Evolutionary conservation across 2,329 filamentous ascomycete genomes (phyloP).

Genomic region (Gremmenia infestans): DNA sequence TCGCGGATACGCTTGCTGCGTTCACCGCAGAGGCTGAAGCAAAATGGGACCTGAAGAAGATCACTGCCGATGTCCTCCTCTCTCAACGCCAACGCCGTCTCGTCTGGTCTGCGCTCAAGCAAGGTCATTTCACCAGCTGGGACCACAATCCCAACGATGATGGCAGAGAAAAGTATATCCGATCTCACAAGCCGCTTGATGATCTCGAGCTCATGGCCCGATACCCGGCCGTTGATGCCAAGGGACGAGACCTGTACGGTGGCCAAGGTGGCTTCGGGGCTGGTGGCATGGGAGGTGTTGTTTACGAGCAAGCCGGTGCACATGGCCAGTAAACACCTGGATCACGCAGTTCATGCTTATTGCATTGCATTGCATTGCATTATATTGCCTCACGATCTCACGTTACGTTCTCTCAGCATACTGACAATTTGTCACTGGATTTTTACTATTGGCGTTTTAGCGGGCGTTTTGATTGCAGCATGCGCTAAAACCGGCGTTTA

Average conservation of each 20-base stretch:
- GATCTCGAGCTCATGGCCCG: slow-evolving; percentile 73
- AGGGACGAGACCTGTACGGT: slow-evolving; percentile 19
- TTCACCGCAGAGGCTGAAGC: slow-evolving; percentile 69
- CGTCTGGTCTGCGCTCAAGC: slow-evolving; percentile 73
- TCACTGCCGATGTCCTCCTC: slow-evolving; percentile 67
- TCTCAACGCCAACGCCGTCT: slow-evolving; percentile 76
- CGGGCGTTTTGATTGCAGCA: neutral
- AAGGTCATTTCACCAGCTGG: slow-evolving; percentile 76
- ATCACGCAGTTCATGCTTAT: too few species aligned
- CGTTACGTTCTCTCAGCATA: neutral
- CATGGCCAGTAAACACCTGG: slow-evolving; percentile 17
- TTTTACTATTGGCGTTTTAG: neutral
- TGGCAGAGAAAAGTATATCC: slow-evolving; percentile 72
- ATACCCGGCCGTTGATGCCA: slow-evolving; percentile 58
- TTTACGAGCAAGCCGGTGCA: slow-evolving; percentile 19
- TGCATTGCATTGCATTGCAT: too few species aligned
- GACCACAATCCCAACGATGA: slow-evolving; percentile 75
- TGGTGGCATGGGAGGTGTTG: slow-evolving; percentile 12
- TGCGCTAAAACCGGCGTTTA: neutral
- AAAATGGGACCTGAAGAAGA: slow-evolving; percentile 77
- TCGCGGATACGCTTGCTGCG: slow-evolving; percentile 43
- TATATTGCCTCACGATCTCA: too few species aligned
- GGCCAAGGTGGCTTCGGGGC: slow-evolving; percentile 13
- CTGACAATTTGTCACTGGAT: neutral
- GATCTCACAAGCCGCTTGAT: slow-evolving; percentile 75